A percentile compares a stretch with the other conserved stretches of the same genome.
Conservation (phyloP, 306 rosid species). For the Ammopiptanthus mongolicus region DNA sequence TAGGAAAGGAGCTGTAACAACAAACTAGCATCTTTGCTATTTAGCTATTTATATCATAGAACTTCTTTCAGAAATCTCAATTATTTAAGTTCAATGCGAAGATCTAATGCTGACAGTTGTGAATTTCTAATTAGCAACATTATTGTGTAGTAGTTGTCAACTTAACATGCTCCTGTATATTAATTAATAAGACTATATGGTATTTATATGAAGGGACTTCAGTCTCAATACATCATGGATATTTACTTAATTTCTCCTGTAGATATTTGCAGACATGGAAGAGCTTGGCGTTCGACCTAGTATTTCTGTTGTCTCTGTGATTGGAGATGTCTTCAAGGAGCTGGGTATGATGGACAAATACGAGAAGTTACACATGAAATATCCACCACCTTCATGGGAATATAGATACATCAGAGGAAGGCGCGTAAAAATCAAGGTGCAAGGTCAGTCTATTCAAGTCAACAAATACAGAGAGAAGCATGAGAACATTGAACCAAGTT, state of each 20-base stretch:
- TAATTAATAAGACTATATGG: background rate
- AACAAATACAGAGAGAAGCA: conserved; percentile 5
- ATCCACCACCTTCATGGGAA: conserved; percentile 78
- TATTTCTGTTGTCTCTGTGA: conserved; percentile 44
- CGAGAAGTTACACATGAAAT: conserved; percentile 53
- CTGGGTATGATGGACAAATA: conserved; percentile 78
- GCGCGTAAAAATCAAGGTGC: conserved; percentile 52
- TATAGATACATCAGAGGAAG: conserved; percentile 66
- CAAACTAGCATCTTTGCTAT: background rate
- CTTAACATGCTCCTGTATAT: background rate
- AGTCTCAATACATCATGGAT: background rate
- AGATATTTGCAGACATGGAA: conserved; percentile 98
- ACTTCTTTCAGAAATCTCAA: background rate
- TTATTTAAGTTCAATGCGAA: background rate
- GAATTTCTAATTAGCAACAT: background rate
- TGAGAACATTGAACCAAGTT: conserved; percentile 13
- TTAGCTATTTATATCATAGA: background rate
- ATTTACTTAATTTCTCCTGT: conserved; percentile 22
- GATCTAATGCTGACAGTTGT: background rate
- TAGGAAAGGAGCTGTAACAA: background rate
- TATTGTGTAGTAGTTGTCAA: background rate
- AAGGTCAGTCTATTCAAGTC: conserved; percentile 8
- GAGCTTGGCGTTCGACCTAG: conserved; percentile 77
- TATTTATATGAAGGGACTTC: background rate
- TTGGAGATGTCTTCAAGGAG: conserved; percentile 74